These are phyloP conservation scores for Candida morakotiae DNA, from an alignment of 805 yeast species.

Conservation along the genomic window DNA sequence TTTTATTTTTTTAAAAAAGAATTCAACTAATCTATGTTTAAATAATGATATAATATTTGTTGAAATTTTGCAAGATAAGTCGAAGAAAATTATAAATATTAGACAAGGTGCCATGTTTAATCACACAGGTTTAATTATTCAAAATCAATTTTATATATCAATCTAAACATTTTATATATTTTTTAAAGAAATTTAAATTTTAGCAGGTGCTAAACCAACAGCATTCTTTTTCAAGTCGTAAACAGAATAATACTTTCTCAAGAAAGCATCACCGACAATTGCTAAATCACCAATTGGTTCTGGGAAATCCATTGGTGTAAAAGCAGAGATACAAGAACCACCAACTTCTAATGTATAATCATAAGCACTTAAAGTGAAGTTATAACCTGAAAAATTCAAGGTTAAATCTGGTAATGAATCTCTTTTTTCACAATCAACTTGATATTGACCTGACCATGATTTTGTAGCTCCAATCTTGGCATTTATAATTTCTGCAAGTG, in stretches of 20 bases:
- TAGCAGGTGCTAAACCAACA: constrained; percentile 86
- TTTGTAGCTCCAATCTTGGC: constrained; percentile 96
- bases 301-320: constrained; percentile 97
- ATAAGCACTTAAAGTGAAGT: constrained; percentile 83
- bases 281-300: constrained; percentile 96
- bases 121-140: no score
- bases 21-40: no score
- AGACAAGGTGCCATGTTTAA: no score
- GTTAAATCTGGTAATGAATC: constrained; percentile 87
- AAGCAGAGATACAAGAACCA: constrained; percentile 94
- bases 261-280: constrained; percentile 94
- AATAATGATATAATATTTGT: no score
- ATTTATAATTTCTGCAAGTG: constrained; percentile 91
- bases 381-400: constrained; percentile 82
- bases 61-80: no score
- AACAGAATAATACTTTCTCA: constrained; percentile 90
- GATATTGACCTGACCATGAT: constrained; percentile 96
- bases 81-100: no score
- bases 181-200: neutral
- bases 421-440: constrained; percentile 85
- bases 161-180: no score
- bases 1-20: no score
- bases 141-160: neutral
- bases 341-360: constrained; percentile 93
- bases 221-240: constrained; percentile 89